These are phyloP conservation scores for Ambrosia hybrid DNA, from an alignment of 140 eudicot species.

Conservation along the genomic window DNA sequence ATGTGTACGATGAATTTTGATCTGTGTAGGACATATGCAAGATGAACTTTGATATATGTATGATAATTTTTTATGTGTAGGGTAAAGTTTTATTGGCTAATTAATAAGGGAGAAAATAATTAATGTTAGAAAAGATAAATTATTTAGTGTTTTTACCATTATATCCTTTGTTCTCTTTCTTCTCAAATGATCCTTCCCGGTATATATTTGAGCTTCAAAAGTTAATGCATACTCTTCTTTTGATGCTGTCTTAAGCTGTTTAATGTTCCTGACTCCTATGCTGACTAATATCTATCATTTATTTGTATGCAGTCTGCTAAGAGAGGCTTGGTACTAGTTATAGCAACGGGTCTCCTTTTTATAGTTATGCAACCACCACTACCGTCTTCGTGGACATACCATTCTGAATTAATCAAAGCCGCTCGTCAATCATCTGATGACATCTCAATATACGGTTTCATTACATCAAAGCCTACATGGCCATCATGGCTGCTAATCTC, in stretches of 20 bases:
- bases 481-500: constrained; percentile 95
- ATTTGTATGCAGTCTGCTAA: constrained; percentile 68
- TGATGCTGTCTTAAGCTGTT: background rate
- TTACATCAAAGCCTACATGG: constrained; percentile 93
- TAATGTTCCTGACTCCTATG: background rate
- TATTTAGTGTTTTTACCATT: no score
- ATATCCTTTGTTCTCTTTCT: no score
- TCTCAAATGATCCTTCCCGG: no score
- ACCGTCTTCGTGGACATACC: constrained; percentile 89
- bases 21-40: no score
- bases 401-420: constrained; percentile 76
- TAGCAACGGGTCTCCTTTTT: constrained; percentile 82
- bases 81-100: no score
- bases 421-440: constrained; percentile 90
- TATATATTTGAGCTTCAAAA: background rate
- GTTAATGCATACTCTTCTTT: background rate
- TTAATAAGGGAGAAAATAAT: no score
- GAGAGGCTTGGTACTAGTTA: constrained; percentile 77
- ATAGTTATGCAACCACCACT: constrained; percentile 88
- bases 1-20: no score
- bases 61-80: no score
- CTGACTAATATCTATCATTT: background rate
- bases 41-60: no score
- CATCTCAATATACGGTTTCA: constrained; percentile 88
- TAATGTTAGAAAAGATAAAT: no score